These are phyloP conservation scores for Eremomyces bilateralis DNA, from an alignment of 495 filamentous ascomycete species.

Conservation along the genomic window DNA sequence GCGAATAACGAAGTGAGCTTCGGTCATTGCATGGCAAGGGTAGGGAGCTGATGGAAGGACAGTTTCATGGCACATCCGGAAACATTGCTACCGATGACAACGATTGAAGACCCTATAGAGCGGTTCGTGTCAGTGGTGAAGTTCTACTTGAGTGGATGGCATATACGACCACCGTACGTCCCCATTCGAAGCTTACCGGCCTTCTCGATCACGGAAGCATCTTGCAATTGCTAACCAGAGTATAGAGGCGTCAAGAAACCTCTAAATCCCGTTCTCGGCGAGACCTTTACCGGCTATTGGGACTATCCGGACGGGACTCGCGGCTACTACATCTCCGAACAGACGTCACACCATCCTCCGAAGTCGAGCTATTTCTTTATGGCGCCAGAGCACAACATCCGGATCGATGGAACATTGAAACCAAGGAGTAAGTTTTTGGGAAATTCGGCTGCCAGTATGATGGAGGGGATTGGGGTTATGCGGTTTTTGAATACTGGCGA, in stretches of 20 bases:
- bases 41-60: constrained; percentile 1
- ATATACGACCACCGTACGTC: constrained; percentile 88
- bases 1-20: constrained; percentile 75
- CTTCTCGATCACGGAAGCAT: no score
- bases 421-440: constrained; percentile 92
- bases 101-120: constrained; percentile 72
- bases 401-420: constrained; percentile 89
- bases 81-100: constrained; percentile 68
- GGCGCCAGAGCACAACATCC: constrained; percentile 82
- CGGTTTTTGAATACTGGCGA: constrained; percentile 67
- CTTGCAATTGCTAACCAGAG: no score
- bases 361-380: constrained; percentile 99
- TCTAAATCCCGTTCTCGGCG: constrained; percentile 88
- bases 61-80: constrained; percentile 99
- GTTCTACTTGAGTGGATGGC: constrained; percentile 97
- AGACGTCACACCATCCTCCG: constrained; percentile 93
- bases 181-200: not conserved
- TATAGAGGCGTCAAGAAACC: constrained; percentile 92
- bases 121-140: constrained; percentile 89
- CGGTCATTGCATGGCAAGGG: constrained; percentile 1
- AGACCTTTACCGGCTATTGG: constrained; percentile 91
- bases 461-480: constrained; percentile 87
- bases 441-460: constrained; percentile 93
- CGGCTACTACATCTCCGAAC: constrained; percentile 91
- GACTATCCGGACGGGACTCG: constrained; percentile 68